Evolutionary conservation across 2,329 filamentous ascomycete species (phyloP).

Genomic region (Hymenoscyphus fructigenus): DNA sequence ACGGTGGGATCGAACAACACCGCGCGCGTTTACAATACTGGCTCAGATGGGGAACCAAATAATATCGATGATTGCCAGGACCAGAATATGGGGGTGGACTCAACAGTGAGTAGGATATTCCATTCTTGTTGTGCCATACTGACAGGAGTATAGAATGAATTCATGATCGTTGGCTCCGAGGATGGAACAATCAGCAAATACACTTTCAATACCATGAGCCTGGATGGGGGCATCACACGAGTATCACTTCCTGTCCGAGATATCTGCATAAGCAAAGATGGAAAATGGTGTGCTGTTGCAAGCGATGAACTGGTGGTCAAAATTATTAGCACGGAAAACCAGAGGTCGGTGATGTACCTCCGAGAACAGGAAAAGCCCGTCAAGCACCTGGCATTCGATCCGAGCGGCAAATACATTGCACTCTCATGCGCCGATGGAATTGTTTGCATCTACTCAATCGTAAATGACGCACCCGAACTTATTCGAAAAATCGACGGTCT

Average conservation of each 20-base stretch:
- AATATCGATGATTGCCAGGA: slow-evolving; percentile 92
- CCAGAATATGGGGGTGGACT: slow-evolving; percentile 76
- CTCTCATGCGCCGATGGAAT: slow-evolving; percentile 87
- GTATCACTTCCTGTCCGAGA: slow-evolving; percentile 86
- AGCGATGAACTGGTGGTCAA: slow-evolving; percentile 94
- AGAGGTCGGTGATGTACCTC: slow-evolving; percentile 71
- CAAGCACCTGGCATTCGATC: slow-evolving; percentile 90
- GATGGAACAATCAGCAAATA: slow-evolving; percentile 96
- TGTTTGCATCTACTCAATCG: slow-evolving; percentile 85
- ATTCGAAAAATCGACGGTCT: slow-evolving; percentile 83
- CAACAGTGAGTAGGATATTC: slow-evolving; percentile 49
- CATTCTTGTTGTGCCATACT: slow-evolving; percentile 6
- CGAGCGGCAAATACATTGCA: slow-evolving; percentile 70
- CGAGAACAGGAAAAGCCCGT: slow-evolving; percentile 82
- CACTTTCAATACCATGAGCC: slow-evolving; percentile 69
- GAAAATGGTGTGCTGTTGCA: slow-evolving; percentile 88
- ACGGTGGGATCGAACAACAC: slow-evolving; percentile 94
- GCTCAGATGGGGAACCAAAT: slow-evolving; percentile 85
- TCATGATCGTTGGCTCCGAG: slow-evolving; percentile 87
- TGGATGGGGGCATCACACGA: slow-evolving; percentile 80
- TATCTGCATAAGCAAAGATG: slow-evolving; percentile 76
- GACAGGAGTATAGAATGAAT: slow-evolving; percentile 57
- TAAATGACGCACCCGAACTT: slow-evolving; percentile 74
- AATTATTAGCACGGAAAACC: slow-evolving; percentile 79
- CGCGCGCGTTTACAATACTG: slow-evolving; percentile 88